Base-by-base conservation (phyloP, 75 land plant species). In the Ceratopteris richardii region DNA sequence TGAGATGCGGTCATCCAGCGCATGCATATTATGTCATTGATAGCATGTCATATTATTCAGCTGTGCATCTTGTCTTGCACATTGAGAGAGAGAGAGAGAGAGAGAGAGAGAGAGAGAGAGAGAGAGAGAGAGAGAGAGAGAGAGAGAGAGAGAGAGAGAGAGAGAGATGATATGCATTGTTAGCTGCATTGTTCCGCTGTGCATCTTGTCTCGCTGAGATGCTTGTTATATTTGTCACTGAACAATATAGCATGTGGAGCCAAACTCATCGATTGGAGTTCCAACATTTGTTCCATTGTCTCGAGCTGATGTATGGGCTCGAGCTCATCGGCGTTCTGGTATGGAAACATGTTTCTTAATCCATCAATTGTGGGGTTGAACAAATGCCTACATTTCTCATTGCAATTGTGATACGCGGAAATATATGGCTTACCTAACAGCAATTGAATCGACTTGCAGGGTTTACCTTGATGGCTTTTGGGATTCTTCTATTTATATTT, bases 191-290 rank as follows among this genome's bases (percentile, higher is more conserved):
- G 42, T 10, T 40, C 14, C 14, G 42, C 13, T 9, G 42, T 40
- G 9, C 42, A 40, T 10, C n/a, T n/a, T n/a, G n/a, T n/a, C n/a
- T n/a, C n/a, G 42, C 42, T 14, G 42, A 40, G 42, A 9, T 14
- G 42, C 14, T 40, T 10, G 9, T 40, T 9, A 40, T 40, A 40
- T 14, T 14, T 40, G 14, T 10, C 14, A 40, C 14, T 14, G 13
- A 40, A 40, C 14, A 9, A 10, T 10, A 40, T 40, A 40, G 51
- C 4, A 48, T 48, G 51, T 48, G 19, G 51, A 48, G 19, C 51
- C 51, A 14, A 48, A 48, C 51, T 48, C 9, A 4, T 48, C 51
- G 18, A 48, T 48, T 19, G 51, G 51, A 48, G 51, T 48, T 4
- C 51, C 51, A 19, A 18, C 20, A 14, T 48, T 48, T 21, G 14